Evolutionary conservation across 2,329 filamentous ascomycete genomes (phyloP).

Genomic region (Neoarthrinium moseri): DNA sequence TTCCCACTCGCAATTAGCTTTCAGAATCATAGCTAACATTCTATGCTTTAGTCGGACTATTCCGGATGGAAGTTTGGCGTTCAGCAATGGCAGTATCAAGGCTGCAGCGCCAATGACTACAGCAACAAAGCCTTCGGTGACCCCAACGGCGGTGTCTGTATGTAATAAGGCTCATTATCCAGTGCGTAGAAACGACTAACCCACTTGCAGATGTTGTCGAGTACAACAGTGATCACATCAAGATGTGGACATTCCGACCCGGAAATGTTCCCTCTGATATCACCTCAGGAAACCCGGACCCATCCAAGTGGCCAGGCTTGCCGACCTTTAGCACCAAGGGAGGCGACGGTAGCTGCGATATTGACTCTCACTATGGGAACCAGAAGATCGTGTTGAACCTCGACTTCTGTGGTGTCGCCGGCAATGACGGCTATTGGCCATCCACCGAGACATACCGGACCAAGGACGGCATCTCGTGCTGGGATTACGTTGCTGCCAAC

Average conservation of each 20-base stretch:
- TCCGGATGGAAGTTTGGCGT: neutral
- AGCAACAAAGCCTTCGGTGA: constrained; percentile 35
- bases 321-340: constrained; percentile 21
- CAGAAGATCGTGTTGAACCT: constrained; percentile 26
- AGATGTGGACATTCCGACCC: constrained; percentile 65
- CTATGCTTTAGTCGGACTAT: no score
- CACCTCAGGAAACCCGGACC: constrained; percentile 8
- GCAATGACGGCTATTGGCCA: constrained; percentile 17
- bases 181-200: constrained; percentile 51
- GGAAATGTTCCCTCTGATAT: constrained; percentile 50
- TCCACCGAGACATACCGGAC: constrained; percentile 16
- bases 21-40: no score
- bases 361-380: constrained; percentile 24
- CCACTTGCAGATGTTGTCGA: constrained; percentile 53
- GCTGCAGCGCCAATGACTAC: constrained; percentile 39
- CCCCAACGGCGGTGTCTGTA: constrained; percentile 38
- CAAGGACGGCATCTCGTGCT: constrained; percentile 13
- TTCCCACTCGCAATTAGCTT: no score
- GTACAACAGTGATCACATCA: constrained; percentile 61
- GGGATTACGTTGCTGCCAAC: constrained; percentile 17
- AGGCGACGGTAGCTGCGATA: constrained; percentile 24
- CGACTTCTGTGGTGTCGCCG: constrained; percentile 17
- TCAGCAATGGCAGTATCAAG: constrained; percentile 34
- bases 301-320: constrained; percentile 13
- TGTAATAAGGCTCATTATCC: constrained; percentile 13